Evolutionary conservation across 2,329 filamentous ascomycete species (phyloP), one percentile per base, ranked within the genome.

Genomic region (Alternaria novae-zelandiae): DNA sequence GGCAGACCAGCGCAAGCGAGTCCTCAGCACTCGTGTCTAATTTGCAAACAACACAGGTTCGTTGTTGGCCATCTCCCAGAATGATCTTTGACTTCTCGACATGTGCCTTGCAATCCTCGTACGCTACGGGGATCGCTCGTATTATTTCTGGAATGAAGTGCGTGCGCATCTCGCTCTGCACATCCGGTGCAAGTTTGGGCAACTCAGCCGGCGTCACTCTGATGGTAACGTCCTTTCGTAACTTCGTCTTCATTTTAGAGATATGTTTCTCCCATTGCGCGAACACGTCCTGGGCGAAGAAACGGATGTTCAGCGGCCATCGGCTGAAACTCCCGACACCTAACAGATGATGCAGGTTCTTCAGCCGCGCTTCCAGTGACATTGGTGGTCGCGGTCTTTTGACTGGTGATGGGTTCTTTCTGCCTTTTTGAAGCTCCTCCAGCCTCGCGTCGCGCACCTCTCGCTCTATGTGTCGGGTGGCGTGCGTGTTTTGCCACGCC

Each of bases 401-500:
- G 2, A 79, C 80, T 25, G 79, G 80, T 75, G 61, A 74, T 59
- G 65, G 49, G 15, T 58, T 54, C 57, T 72, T 77, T 55, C 69
- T 78, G 25, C 65, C 67, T 53, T 73, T 74, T 46, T 74, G 73
- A 64, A 79, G 30, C 47, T 74, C 72, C 30, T 74, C 70, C 13
- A 67, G 12, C 85, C 80, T 12, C 47, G 76, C 75, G 36, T 78
- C 71, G 12, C 76, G 70, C 45, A 78, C 70, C 28, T 76, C 67
- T 43, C 68, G 65, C 49, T 91, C 86, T 61, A 97, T 93, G 76
- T 97, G 94, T 32, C 91, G 83, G 6, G 94, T 94, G 32, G 90
- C 79, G 75, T 96, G 91, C 2, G 94, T 88, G 76, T 98, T 94
- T 69, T 92, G 92, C 85, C 96, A 91, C 43, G 95, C 94, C 95